Base-by-base conservation (phyloP, 1,284 basidiomycete genomes). In the Bjerkandera adusta region DNA sequence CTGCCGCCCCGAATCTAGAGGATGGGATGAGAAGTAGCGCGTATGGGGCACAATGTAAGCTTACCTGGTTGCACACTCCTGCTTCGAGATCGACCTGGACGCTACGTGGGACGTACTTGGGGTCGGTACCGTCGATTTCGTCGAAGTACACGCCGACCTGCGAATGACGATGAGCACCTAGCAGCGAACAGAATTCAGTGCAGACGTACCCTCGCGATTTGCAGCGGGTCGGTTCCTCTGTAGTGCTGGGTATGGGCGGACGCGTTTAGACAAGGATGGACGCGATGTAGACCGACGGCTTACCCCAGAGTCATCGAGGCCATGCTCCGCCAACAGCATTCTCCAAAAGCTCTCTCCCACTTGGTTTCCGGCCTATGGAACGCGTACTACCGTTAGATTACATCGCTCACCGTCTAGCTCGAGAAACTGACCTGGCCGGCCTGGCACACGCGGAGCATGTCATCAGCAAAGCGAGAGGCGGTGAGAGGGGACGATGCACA, bases 31-130 rank as follows among this genome's bases (percentile, higher is more conserved):
- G 37, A 27, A 45, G 34, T 46, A 27, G 34, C 25, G 36, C 13
- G 33, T 5, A 11, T 21, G 27, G 11, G 3, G 21, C 6, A 33
- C n/a, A 20, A 21, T 12, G 10, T 16, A 11, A n/a, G 56, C 64
- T 43, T 50, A 89, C 86, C 48, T 76, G 79, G 60, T 96, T 85
- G 62, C 89, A 85, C 13, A 97, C 95, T 24, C 91, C 90, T n/a
- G 85, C 75, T 67, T 97, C 94, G 43, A 97, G 73, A 71, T 97
- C 94, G 59, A 97, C 72, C 62, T 94, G 89, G 26, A 95, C 81
- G 56, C 90, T 92, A 45, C 94, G 81, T n/a, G 94, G 94, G n/a
- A 97, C 92, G 56, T 91, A 95, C 68, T 87, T 89, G 47, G 76
- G 68, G 7, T 64, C 59, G 1, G 65, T 64, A 16, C 65, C 68